These are phyloP conservation scores for Botrytis sinoallii DNA, from an alignment of 2,329 filamentous ascomycete species.

Conservation along the genomic window DNA sequence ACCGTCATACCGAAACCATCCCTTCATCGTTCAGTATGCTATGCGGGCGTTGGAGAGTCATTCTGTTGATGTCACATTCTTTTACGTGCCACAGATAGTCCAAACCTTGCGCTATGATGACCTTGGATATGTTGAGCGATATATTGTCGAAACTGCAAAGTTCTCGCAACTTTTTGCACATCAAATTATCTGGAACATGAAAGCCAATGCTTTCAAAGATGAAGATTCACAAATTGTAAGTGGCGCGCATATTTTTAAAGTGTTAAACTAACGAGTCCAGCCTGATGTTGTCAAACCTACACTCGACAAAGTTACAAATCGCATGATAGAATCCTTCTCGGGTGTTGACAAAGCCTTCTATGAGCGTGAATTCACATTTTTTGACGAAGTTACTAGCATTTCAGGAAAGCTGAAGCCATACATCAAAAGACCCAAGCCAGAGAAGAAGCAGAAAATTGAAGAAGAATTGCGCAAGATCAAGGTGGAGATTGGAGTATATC, in stretches of 20 bases:
- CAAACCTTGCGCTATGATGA: slow-evolving; percentile 91
- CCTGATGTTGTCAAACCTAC: slow-evolving; percentile 92
- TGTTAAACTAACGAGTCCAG: slow-evolving; percentile 40
- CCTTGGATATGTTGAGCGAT: slow-evolving; percentile 91
- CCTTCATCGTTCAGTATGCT: slow-evolving; percentile 92
- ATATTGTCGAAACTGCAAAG: slow-evolving; percentile 94
- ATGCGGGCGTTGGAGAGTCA: slow-evolving; percentile 94
- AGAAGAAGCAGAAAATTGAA: slow-evolving; percentile 99
- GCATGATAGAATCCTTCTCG: slow-evolving; percentile 80
- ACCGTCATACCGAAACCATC: slow-evolving; percentile 85
- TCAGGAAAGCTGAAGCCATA: slow-evolving; percentile 93
- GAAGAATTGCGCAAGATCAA: slow-evolving; percentile 97
- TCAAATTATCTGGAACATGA: slow-evolving; percentile 99
- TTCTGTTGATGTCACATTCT: slow-evolving; percentile 95
- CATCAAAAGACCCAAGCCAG: slow-evolving; percentile 87
- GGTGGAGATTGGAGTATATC: slow-evolving; percentile 93
- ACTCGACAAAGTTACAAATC: slow-evolving; percentile 83
- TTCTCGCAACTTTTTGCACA: slow-evolving; percentile 98
- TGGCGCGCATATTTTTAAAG: slow-evolving; percentile 18
- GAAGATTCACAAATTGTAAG: slow-evolving; percentile 82
- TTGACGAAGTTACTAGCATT: slow-evolving; percentile 91
- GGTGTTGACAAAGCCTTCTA: slow-evolving; percentile 79
- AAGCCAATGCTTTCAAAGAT: slow-evolving; percentile 97
- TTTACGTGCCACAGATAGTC: slow-evolving; percentile 97
- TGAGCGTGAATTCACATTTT: slow-evolving; percentile 95